Evolutionary conservation across 257 asterid species (phyloP), one percentile per base, ranked within the genome.

Genomic region (Asclepias syriaca): DNA sequence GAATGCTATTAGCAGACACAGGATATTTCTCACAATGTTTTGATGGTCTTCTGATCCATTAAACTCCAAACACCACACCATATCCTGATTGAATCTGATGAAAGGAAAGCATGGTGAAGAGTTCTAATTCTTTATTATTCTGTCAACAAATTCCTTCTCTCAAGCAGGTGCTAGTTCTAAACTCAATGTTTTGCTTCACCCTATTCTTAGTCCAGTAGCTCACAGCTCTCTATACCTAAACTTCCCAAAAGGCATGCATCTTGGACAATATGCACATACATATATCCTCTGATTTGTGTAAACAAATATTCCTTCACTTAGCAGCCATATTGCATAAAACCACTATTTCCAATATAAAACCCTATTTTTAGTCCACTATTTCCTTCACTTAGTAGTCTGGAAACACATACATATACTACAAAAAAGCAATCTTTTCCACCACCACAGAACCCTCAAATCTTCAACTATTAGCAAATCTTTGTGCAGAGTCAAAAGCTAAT

Each of bases 1-100:
- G 56, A 32, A 32, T 49, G 57, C 65, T 34, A 74, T 61, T n/a
- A 68, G 61, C 75, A 64, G 65, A 59, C 18, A 34, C 43, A 79
- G 72, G 50, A 66, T 61, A 53, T 39, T 72, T 77, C 40, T 66
- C 73, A 66, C 11, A n/a, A 49, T 27, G 16, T 46, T 50, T 13
- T 12, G 29, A 64, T 54, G 45, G 8, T 50, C 37, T n/a, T 24
- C 68, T 69, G 48, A 29, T 37, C 66, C 70, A 63, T 3, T 74
- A 21, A 11, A 64, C 64, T 55, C 61, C 60, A 69, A 10, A 46
- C 0, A 4, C 12, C 10, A 37, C 21, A 34, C 39, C 24, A 55
- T 3, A 21, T 70, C 64, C 64, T 22, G 39, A 6, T 58, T 58
- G 64, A 24, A 58, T 58, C 39, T 58, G 34, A 58, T 58, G 39